Conservation (phyloP, 129 eudicot species). For the Sambucus nigra region DNA sequence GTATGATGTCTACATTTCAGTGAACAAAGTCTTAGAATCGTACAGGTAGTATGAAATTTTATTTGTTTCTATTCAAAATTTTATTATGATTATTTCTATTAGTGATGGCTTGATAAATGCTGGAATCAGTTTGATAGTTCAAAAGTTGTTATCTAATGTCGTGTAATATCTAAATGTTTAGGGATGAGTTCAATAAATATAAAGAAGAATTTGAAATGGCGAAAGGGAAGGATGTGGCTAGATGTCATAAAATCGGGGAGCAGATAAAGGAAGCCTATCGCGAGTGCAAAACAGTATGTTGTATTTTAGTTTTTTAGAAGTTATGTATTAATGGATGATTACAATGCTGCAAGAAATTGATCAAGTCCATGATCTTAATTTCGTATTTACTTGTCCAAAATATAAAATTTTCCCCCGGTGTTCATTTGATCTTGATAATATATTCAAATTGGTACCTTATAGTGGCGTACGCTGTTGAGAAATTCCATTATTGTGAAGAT, state of each 20-base stretch:
- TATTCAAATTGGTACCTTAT: no score
- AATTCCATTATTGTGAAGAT: no score
- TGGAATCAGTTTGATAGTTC: constrained; percentile 4
- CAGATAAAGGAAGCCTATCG: constrained; percentile 71
- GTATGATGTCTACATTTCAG: constrained; percentile 53
- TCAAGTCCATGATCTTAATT: background rate
- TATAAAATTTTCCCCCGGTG: background rate
- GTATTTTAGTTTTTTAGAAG: constrained; percentile 8
- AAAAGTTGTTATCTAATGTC: constrained; percentile 15
- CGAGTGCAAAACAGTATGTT: constrained; percentile 57
- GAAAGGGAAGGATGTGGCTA: constrained; percentile 60
- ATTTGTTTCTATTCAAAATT: constrained; percentile 1
- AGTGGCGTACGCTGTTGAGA: no score
- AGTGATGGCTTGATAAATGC: constrained; percentile 3
- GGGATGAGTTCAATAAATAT: constrained; percentile 54
- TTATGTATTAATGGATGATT: background rate
- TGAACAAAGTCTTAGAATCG: constrained; percentile 63
- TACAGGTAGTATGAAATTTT: constrained; percentile 41
- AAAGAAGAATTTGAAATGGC: constrained; percentile 74
- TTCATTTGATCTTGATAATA: background rate
- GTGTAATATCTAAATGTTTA: constrained; percentile 19
- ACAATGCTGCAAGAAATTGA: constrained; percentile 7
- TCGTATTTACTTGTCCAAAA: background rate
- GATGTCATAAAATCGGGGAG: constrained; percentile 44
- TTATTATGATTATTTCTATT: background rate